phyloP scores from a whole-genome alignment of 257 asterid species.

The Solanum etuberosum region DNA sequence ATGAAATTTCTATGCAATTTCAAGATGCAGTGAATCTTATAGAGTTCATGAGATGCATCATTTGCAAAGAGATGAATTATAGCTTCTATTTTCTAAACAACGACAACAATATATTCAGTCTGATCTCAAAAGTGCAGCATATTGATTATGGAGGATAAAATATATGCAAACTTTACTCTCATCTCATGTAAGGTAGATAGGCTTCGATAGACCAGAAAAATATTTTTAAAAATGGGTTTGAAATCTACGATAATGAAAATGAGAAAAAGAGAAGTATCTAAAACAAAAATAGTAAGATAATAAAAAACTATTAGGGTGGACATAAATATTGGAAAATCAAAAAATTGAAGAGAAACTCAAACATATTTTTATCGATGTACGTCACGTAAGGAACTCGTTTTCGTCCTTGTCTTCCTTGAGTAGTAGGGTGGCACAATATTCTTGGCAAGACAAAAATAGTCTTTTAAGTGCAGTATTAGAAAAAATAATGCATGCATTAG shows the following conservation, averaged over 20 bases:
- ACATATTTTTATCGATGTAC: not conserved
- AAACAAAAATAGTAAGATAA: not conserved
- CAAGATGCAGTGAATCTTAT: not conserved
- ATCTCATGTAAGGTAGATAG: not conserved
- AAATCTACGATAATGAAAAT: not conserved
- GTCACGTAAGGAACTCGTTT: not conserved
- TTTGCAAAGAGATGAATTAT: too few relatives aligned
- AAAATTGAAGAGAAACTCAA: too few relatives aligned
- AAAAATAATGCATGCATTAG: too few relatives aligned
- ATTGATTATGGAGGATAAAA: not conserved
- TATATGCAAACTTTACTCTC: not conserved
- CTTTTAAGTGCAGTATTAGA: rapidly evolving
- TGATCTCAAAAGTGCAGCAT: not conserved
- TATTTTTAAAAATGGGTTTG: not conserved
- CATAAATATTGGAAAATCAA: too few relatives aligned
- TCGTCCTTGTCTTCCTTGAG: not conserved
- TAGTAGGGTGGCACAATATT: not conserved
- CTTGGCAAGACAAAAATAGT: too few relatives aligned
- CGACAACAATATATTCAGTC: not conserved
- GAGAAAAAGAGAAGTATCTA: not conserved
- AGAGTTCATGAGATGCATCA: not conserved
- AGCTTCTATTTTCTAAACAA: not conserved
- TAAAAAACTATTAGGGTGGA: not conserved
- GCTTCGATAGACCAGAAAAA: not conserved
- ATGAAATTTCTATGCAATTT: not conserved